These are phyloP conservation scores for Pythium insidiosum DNA, from an alignment of 352 stramenopile genomes.

Conservation along the genomic window DNA sequence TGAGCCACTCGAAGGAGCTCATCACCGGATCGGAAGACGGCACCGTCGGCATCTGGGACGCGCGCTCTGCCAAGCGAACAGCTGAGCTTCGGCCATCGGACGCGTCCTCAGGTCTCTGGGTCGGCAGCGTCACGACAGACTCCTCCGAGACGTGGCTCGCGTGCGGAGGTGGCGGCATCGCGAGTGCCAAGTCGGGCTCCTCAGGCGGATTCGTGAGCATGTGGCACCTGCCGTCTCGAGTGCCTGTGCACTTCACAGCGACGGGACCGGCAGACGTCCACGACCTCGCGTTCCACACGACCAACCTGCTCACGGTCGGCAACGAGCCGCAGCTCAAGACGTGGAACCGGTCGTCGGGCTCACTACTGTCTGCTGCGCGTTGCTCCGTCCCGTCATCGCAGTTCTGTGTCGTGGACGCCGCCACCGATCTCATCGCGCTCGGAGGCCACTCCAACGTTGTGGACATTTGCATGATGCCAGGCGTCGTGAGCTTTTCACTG, in stretches of 20 bases:
- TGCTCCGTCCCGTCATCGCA: constrained; percentile 48
- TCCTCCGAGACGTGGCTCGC: constrained; percentile 69
- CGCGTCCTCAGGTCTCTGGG: constrained; percentile 21
- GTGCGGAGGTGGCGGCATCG: constrained; percentile 41
- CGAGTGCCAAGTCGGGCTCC: constrained; percentile 9
- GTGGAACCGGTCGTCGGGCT: constrained; percentile 68
- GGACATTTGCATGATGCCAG: constrained; percentile 75
- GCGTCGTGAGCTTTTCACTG: constrained; percentile 77
- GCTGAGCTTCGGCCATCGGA: not conserved
- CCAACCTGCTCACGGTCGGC: constrained; percentile 61
- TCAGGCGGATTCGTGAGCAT: constrained; percentile 61
- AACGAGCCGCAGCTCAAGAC: constrained; percentile 59
- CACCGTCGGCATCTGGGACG: constrained; percentile 67
- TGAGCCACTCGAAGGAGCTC: constrained; percentile 64
- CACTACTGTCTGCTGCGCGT: constrained; percentile 40
- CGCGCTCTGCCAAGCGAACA: constrained; percentile 23
- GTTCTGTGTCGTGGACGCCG: constrained; percentile 58
- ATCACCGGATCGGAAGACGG: constrained; percentile 66
- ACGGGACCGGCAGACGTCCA: constrained; percentile 49
- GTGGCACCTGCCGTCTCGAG: constrained; percentile 71
- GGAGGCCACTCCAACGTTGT: constrained; percentile 46
- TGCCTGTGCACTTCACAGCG: constrained; percentile 55
- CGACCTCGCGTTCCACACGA: constrained; percentile 62
- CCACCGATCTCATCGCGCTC: constrained; percentile 60
- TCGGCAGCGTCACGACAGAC: constrained; percentile 53